Conservation (phyloP, 169 alveolate genomes). For the Besnoitia besnoiti region DNA sequence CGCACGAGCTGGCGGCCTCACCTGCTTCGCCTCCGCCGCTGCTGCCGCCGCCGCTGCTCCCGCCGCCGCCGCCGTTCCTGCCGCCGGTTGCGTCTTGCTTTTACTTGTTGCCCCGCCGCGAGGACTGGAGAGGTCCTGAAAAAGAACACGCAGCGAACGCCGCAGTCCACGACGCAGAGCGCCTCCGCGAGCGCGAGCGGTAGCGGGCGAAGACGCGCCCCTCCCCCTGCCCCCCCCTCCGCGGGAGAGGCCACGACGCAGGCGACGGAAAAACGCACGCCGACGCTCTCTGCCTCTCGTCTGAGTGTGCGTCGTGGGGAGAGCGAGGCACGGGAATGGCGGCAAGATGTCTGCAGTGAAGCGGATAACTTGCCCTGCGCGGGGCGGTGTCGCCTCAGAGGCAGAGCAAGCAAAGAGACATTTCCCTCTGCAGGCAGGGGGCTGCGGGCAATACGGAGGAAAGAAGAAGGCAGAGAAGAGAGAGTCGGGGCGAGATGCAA, state of each 20-base stretch:
- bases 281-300: too few relatives aligned
- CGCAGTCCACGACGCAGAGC: background rate
- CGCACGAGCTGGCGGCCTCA: background rate
- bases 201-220: background rate
- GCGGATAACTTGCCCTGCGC: too few relatives aligned
- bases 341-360: background rate
- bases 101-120: background rate
- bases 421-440: too few relatives aligned
- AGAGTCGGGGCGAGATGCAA: background rate
- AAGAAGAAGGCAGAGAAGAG: background rate
- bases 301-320: too few relatives aligned
- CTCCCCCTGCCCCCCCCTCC: too few relatives aligned
- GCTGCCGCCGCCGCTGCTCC: background rate
- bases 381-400: too few relatives aligned
- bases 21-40: background rate
- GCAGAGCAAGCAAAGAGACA: too few relatives aligned
- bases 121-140: background rate
- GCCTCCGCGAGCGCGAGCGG: background rate
- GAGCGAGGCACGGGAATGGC: background rate
- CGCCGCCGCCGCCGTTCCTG: slow-evolving; percentile 26
- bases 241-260: too few relatives aligned
- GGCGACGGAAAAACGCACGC: too few relatives aligned
- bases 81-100: slow-evolving; percentile 27
- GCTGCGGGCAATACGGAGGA: too few relatives aligned
- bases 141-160: background rate